Percentiles rank a stretch among this genome's conserved stretches.
Evolutionary conservation across 2,329 filamentous ascomycete genomes (phyloP).

Genomic region (Nemania abortiva): DNA sequence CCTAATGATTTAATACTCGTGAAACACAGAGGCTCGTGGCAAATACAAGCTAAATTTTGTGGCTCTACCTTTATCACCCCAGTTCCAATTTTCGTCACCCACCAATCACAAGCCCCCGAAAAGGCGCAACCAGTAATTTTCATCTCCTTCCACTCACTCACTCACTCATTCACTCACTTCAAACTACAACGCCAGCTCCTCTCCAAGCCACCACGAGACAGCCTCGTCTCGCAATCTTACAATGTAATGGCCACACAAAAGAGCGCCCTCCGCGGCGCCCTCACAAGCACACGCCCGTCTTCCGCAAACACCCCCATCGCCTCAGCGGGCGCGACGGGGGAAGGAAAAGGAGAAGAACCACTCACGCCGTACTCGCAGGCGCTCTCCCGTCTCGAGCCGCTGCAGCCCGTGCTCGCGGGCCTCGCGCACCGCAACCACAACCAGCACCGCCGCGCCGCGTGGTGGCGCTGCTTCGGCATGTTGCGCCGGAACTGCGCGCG

Average conservation of each 20-base stretch:
- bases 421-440: slow-evolving; percentile 89
- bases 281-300: neutral
- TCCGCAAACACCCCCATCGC: neutral
- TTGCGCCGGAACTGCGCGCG: slow-evolving; percentile 75
- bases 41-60: neutral
- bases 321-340: neutral
- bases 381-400: slow-evolving; percentile 44
- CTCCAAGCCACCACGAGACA: neutral
- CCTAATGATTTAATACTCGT: neutral
- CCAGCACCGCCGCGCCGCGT: slow-evolving; percentile 84
- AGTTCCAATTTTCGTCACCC: neutral
- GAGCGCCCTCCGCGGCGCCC: slow-evolving; percentile 30
- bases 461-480: slow-evolving; percentile 81
- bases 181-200: neutral
- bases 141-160: neutral
- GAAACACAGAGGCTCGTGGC: neutral
- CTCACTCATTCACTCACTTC: slow-evolving; percentile 1
- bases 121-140: neutral
- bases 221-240: slow-evolving; percentile 5
- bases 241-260: slow-evolving; percentile 38
- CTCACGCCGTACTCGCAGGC: slow-evolving; percentile 40
- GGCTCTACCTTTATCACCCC: too few species aligned
- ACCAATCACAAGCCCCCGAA: slow-evolving; percentile 11
- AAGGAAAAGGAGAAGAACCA: neutral
- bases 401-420: slow-evolving; percentile 71